Evolutionary conservation across 2,329 filamentous ascomycete genomes (phyloP), one percentile per base, ranked within the genome.

Genomic region (Shiraia bambusicola): DNA sequence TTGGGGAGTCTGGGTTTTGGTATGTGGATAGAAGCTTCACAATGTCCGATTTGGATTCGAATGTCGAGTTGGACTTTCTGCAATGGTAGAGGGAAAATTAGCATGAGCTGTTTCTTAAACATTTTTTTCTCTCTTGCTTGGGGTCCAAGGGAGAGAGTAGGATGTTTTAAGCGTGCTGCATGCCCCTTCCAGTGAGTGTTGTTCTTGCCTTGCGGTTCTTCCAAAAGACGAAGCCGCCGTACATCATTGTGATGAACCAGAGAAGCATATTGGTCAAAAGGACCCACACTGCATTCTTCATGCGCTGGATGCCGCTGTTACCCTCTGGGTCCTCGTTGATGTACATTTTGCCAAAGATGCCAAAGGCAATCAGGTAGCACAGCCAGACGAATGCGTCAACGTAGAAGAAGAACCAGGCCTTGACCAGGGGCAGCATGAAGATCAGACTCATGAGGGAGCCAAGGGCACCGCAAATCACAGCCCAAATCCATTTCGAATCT

Each of bases 221-320:
- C 58, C 57, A 81, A 76, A 82, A 88, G 61, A 84, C 79, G 2
- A 76, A 63, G 11, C 73, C 72, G 11, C 78, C 73, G 19, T 76
- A 80, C 10, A 78, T 44, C 3, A 80, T 77, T 3, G 81, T 83
- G 33, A 84, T 67, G 35, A 89, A 70, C 90, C 90, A 95, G 36
- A 95, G 74, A 11, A 88, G 63, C 66, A 88, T 79, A 64, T 85
- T 88, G 33, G 79, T 73, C 36, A 95, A 68, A 66, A 92, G 86
- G 32, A 95, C 76, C 87, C 88, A 95, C 12, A 93, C 87, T 4
- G 88, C 87, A 61, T 84, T 83, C 72, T 90, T 89, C 89, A 95
- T 95, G 42, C 87, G 79, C 52, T 75, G 72, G 42, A 92, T 77
- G 35, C 78, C 82, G 28, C 58, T 56, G 61, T 87, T 77, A 11